phyloP scores from a whole-genome alignment of 371 early-diverging fungal species.

The Fennellomyces sp. region DNA sequence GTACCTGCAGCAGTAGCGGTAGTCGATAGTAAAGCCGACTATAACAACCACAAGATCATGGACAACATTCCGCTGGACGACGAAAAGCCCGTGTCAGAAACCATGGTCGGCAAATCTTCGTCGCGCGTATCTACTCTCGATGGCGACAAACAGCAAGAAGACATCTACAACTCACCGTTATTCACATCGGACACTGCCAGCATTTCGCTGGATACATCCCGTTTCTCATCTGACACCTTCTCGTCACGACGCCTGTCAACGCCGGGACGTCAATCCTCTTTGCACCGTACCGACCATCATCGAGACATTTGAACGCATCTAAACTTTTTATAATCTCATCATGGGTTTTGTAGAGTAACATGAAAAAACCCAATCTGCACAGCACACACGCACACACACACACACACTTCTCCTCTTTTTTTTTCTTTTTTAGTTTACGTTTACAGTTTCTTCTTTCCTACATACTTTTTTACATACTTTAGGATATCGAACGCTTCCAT shows the following conservation, averaged over 20 bases:
- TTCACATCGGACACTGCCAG: constrained; percentile 16
- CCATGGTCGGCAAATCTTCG: background rate
- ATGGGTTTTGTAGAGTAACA: constrained; percentile 12
- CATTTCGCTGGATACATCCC: constrained; percentile 12
- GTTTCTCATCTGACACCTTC: constrained; percentile 9
- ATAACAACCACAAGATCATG: background rate
- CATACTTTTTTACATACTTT: too few relatives aligned
- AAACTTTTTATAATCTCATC: background rate
- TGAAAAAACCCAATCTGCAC: background rate
- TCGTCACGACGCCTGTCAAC: background rate
- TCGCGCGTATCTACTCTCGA: background rate
- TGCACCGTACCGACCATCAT: background rate
- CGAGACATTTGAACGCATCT: background rate
- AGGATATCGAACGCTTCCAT: too few relatives aligned
- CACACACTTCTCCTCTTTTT: background rate
- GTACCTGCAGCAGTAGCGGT: background rate
- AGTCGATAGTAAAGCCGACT: background rate
- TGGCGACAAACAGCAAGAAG: background rate
- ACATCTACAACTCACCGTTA: constrained; percentile 9
- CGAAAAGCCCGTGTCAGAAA: background rate
- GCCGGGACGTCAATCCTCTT: background rate
- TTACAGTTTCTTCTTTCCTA: too few relatives aligned
- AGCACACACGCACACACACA: background rate
- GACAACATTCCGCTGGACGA: constrained; percentile 3
- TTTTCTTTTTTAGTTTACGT: too few relatives aligned